phyloP scores from a whole-genome alignment of 345 rosid species.

The Pelargonium nanum region DNA sequence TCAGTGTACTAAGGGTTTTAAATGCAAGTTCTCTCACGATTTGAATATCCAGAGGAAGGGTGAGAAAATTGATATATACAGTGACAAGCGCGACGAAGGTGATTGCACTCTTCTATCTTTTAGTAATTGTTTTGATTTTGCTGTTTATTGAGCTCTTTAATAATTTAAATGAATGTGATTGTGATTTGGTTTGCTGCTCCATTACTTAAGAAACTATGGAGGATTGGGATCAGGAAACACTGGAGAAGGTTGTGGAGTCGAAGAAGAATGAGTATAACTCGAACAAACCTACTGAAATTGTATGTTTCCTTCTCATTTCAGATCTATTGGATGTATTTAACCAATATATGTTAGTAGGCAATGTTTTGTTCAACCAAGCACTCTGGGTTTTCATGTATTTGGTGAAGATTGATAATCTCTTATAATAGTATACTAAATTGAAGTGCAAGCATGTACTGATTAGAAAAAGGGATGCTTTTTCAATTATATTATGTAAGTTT shows the following conservation, averaged over 20 bases:
- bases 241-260: slow-evolving; percentile 87
- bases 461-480: too few species aligned
- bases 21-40: slow-evolving; percentile 96
- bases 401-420: too few species aligned
- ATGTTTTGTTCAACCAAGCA: too few species aligned
- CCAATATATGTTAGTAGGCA: too few species aligned
- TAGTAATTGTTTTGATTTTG: not conserved
- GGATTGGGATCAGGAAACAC: slow-evolving; percentile 91
- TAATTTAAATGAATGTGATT: not conserved
- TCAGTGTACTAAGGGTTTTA: slow-evolving; percentile 81
- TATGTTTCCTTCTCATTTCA: slow-evolving; percentile 21
- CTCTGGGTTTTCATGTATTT: too few species aligned
- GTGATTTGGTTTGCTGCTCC: slow-evolving; percentile 8
- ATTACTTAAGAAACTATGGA: slow-evolving; percentile 57
- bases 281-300: slow-evolving; percentile 93
- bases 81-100: slow-evolving; percentile 88
- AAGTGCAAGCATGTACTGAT: too few species aligned
- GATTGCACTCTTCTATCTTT: slow-evolving; percentile 4
- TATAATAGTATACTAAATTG: too few species aligned
- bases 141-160: not conserved
- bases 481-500: too few species aligned
- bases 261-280: slow-evolving; percentile 75
- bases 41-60: slow-evolving; percentile 95
- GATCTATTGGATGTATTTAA: not conserved
- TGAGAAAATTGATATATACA: slow-evolving; percentile 81